Conservation (phyloP, 2,329 filamentous ascomycete genomes). For the Hypomyces perniciosus region DNA sequence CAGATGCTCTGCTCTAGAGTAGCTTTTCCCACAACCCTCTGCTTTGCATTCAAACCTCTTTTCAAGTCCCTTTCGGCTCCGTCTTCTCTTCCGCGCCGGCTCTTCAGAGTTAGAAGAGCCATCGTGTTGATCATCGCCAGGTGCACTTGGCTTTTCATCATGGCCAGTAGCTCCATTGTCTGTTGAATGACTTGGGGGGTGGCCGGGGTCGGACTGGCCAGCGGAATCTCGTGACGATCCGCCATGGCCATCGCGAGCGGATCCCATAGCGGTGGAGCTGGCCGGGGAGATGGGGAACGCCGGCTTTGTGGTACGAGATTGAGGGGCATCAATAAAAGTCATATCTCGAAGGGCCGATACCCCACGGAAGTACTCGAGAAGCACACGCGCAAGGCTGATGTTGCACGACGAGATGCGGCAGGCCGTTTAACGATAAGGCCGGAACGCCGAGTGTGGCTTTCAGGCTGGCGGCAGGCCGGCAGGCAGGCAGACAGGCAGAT, state of each 20-base stretch:
- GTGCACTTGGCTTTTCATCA: conserved; percentile 1
- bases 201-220: not conserved
- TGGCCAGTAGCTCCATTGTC: conserved; percentile 1
- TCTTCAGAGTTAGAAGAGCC: conserved; percentile 13
- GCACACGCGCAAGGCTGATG: too few species aligned
- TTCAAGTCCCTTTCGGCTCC: conserved; percentile 72
- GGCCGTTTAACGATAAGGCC: not conserved
- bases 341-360: conserved; percentile 4
- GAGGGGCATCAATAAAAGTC: conserved; percentile 5
- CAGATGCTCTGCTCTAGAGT: conserved; percentile 92
- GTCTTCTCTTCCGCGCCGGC: conserved; percentile 47
- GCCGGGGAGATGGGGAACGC: conserved; percentile 9
- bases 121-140: conserved; percentile 8
- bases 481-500: too few species aligned
- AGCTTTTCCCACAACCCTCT: conserved; percentile 88
- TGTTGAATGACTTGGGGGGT: not conserved
- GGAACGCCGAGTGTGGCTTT: not conserved
- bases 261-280: conserved; percentile 10
- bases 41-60: conserved; percentile 81
- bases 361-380: not conserved
- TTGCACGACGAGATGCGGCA: too few species aligned
- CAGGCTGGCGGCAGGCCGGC: too few species aligned
- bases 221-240: conserved; percentile 2
- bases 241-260: conserved; percentile 7
- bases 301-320: conserved; percentile 5